phyloP scores from a whole-genome alignment of 2,329 filamentous ascomycete species.

The Nannizziopsis arthrosporioides region DNA sequence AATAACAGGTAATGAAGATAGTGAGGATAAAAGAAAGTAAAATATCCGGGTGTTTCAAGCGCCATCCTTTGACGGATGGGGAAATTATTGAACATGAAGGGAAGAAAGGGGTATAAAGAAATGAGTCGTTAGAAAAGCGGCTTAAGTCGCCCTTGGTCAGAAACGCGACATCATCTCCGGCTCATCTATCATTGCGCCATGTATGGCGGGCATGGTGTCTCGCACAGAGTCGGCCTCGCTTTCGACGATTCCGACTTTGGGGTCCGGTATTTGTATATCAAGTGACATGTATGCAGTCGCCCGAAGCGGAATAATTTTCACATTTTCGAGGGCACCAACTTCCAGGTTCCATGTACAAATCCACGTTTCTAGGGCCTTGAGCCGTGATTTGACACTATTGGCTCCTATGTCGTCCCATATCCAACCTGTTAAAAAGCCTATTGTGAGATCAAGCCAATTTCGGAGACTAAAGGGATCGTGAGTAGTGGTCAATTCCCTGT shows the following conservation, averaged over 20 bases:
- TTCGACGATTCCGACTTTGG: conserved; percentile 37
- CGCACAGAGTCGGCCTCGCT: conserved; percentile 27
- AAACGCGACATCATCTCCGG: conserved; percentile 2
- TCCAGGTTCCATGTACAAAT: conserved; percentile 77
- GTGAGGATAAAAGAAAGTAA: conserved; percentile 3
- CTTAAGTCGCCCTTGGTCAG: conserved; percentile 2
- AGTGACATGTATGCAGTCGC: conserved; percentile 73
- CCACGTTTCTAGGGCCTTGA: conserved; percentile 63
- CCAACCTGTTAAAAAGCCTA: conserved; percentile 82
- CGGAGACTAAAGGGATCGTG: conserved; percentile 68
- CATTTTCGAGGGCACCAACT: conserved; percentile 46
- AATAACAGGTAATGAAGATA: neutral
- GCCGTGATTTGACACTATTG: conserved; percentile 59
- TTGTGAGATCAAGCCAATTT: conserved; percentile 65
- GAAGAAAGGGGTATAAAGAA: neutral
- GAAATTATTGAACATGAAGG: conserved; percentile 12
- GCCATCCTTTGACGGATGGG: conserved; percentile 3
- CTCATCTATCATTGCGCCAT: conserved; percentile 14
- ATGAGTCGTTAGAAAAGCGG: neutral
- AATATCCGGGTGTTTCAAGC: neutral
- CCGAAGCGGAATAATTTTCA: conserved; percentile 65
- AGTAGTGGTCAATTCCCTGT: conserved; percentile 60
- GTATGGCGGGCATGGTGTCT: conserved; percentile 26
- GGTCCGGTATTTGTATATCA: conserved; percentile 42
- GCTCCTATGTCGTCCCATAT: conserved; percentile 84